These are phyloP conservation scores for Corylus avellana DNA, from an alignment of 306 rosid genomes.

Conservation along the genomic window DNA sequence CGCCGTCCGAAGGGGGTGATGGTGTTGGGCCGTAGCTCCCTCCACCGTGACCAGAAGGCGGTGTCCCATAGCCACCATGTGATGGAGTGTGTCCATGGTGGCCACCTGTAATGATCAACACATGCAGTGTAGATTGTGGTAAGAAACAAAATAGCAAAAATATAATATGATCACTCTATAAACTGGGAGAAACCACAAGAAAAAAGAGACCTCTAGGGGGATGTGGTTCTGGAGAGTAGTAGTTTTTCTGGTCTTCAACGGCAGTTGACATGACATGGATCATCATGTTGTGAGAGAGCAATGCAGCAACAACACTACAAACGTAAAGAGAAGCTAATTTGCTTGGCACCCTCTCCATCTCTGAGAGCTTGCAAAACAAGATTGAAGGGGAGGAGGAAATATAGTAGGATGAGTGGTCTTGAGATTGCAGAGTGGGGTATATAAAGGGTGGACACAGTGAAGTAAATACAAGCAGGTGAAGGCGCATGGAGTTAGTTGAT, in stretches of 20 bases:
- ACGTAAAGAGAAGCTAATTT: conserved; percentile 40
- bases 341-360: conserved; percentile 45
- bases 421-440: conserved; percentile 36
- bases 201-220: conserved; percentile 49
- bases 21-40: conserved; percentile 55
- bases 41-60: conserved; percentile 16
- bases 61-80: conserved; percentile 14
- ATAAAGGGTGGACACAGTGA: conserved; percentile 47
- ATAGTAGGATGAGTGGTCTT: conserved; percentile 34
- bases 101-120: conserved; percentile 41
- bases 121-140: background rate
- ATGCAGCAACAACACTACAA: conserved; percentile 43
- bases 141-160: conserved; percentile 7
- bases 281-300: conserved; percentile 61
- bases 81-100: conserved; percentile 37
- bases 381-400: background rate
- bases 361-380: conserved; percentile 18
- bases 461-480: conserved; percentile 81
- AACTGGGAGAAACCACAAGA: background rate
- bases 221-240: conserved; percentile 59
- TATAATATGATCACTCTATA: background rate
- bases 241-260: conserved; percentile 71
- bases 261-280: conserved; percentile 51
- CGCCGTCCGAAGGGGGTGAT: conserved; percentile 32
- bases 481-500: conserved; percentile 73